Evolutionary conservation across 441 rosid species (phyloP).

Genomic region (Breynia disticha): DNA sequence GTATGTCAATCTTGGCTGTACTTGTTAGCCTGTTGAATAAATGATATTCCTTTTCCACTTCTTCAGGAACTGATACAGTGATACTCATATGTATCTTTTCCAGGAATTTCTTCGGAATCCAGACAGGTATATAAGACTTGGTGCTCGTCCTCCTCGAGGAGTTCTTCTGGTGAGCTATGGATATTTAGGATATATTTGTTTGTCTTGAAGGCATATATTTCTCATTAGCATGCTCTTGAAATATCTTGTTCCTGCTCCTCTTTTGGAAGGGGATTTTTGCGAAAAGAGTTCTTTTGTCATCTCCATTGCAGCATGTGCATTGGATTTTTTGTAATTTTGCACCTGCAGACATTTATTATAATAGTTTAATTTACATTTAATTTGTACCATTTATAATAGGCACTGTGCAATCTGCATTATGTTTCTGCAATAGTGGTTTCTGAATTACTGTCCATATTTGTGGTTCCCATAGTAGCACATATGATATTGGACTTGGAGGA

Average conservation of each 20-base stretch:
- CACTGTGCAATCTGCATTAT: too few relatives aligned
- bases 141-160: constrained; percentile 99
- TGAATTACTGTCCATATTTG: too few relatives aligned
- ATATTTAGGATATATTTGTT: background rate
- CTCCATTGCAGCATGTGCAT: too few relatives aligned
- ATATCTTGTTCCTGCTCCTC: background rate
- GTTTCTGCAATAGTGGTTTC: too few relatives aligned
- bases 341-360: too few relatives aligned
- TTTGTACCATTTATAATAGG: too few relatives aligned
- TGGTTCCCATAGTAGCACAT: too few relatives aligned
- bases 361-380: too few relatives aligned
- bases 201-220: background rate
- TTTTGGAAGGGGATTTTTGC: too few relatives aligned
- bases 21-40: constrained; percentile 9
- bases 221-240: background rate
- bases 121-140: constrained; percentile 68
- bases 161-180: constrained; percentile 77
- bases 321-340: too few relatives aligned
- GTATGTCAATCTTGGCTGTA: constrained; percentile 30
- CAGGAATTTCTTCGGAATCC: constrained; percentile 99
- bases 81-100: constrained; percentile 15
- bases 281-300: too few relatives aligned
- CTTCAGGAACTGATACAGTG: constrained; percentile 21
- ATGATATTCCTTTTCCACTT: constrained; percentile 6
- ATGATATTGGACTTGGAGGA: background rate